Base-by-base conservation (phyloP, 352 stramenopile species). In the Globisporangium camurandrum region DNA sequence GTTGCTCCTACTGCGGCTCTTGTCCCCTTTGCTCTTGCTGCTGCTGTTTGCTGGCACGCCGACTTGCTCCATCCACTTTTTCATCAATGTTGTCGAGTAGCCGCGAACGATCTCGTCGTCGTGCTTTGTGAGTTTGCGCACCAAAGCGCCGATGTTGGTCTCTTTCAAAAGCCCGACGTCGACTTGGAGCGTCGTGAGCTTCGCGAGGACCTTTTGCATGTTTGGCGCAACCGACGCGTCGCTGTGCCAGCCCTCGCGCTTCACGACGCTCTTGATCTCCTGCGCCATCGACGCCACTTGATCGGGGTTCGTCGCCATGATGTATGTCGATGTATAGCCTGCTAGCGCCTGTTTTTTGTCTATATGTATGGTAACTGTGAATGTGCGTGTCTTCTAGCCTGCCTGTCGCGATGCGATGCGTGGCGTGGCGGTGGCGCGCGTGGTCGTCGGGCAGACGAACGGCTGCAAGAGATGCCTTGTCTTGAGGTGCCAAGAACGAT, bases 71-170 rank as follows among this genome's bases (percentile, higher is more conserved):
- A 86, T 89, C 83, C 83, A 94, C 56, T 88, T 89, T 53, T 87
- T 78, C 17, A 74, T 92, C 50, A 94, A 66, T n/a, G 61, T 88
- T 16, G 67, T 57, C 42, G 78, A 90, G 64, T 94, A 94, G 22
- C 76, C 80, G 31, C 70, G 67, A 39, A 94, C 73, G 51, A 91
- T 62, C 24, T 89, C 70, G 47, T 94, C 83, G 19, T 84, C 57
- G 60, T 94, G 83, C 59, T 94, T 94, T 53, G 79, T 85, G 50
- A 92, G 70, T 49, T 92, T 92, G 61, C 79, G 85, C 33, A 94
- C 83, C 52, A 76, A 74, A 23, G 79, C 76, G 36, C 83, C 83
- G 52, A 94, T 88, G 48, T 78, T 74, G 26, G 80, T 94, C 49
- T 68, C 64, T 54, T 85, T 73, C 46, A 94, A 62, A 51, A 91